These are phyloP conservation scores for Asterophora parasitica DNA, from an alignment of 768 basidiomycete species.

Conservation along the genomic window DNA sequence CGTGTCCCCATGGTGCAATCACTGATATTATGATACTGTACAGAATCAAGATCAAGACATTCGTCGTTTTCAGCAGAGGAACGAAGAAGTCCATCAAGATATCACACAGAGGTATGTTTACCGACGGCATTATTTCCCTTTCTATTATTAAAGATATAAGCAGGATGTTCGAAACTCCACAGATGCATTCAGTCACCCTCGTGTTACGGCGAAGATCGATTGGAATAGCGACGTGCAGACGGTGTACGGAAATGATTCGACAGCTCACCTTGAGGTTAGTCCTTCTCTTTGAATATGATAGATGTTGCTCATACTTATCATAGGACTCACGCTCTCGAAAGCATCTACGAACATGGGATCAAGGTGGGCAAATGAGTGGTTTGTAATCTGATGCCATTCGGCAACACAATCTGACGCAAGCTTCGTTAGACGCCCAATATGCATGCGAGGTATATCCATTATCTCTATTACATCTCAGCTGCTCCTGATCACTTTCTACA, in stretches of 20 bases:
- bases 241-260: slow-evolving; percentile 38
- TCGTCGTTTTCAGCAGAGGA: slow-evolving; percentile 50
- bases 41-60: slow-evolving; percentile 45
- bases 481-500: slow-evolving; percentile 25
- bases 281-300: background rate
- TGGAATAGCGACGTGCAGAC: slow-evolving; percentile 41
- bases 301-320: slow-evolving; percentile 4
- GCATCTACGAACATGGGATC: slow-evolving; percentile 62
- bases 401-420: slow-evolving; percentile 1
- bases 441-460: slow-evolving; percentile 40
- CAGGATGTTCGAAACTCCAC: slow-evolving; percentile 35
- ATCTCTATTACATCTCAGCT: slow-evolving; percentile 14
- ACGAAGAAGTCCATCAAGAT: slow-evolving; percentile 39
- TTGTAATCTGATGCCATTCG: slow-evolving; percentile 10
- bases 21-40: slow-evolving; percentile 13
- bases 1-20: slow-evolving; percentile 13
- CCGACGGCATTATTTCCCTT: background rate
- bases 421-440: slow-evolving; percentile 34
- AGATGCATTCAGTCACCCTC: slow-evolving; percentile 38
- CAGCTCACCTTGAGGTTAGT: slow-evolving; percentile 42
- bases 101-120: slow-evolving; percentile 36
- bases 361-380: slow-evolving; percentile 42
- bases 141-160: background rate
- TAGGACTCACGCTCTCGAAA: slow-evolving; percentile 48
- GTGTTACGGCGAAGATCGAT: slow-evolving; percentile 40